Evolutionary conservation across 805 yeast genomes (phyloP).

Genomic region (Zygosaccharomyces gambellarensis): DNA sequence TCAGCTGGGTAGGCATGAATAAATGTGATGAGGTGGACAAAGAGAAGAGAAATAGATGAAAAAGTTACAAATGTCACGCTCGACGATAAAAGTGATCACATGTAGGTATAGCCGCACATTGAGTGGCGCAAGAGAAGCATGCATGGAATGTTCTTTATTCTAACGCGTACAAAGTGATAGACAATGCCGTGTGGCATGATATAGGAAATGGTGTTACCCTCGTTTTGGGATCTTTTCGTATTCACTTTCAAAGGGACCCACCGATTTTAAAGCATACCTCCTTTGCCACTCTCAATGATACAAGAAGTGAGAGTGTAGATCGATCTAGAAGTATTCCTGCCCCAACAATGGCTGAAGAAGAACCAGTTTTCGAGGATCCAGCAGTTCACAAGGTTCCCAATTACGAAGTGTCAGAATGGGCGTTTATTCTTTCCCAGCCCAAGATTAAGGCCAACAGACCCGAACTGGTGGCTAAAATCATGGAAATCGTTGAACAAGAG

Average conservation of each 20-base stretch:
- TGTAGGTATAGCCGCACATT: no score
- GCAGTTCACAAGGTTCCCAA: slow-evolving; percentile 60
- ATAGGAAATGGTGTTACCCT: no score
- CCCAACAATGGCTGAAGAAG: slow-evolving; percentile 17
- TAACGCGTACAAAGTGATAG: no score
- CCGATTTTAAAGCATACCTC: background rate
- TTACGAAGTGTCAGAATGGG: slow-evolving; percentile 72
- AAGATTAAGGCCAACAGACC: slow-evolving; percentile 40
- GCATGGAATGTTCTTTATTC: no score
- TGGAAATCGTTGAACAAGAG: slow-evolving; percentile 50
- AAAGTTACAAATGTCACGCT: no score
- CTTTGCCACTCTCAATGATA: background rate
- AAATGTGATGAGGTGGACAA: no score
- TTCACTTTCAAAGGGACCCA: background rate
- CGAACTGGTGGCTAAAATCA: slow-evolving; percentile 42
- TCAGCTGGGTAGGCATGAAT: no score
- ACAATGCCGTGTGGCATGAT: no score
- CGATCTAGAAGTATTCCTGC: background rate
- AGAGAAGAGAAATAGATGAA: no score
- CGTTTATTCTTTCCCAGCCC: slow-evolving; percentile 54
- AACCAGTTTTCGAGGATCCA: slow-evolving; percentile 25
- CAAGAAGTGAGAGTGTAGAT: background rate
- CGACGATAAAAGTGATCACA: no score
- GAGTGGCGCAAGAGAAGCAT: no score
- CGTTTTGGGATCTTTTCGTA: no score